Conservation (phyloP, 805 yeast genomes). For the Metschnikowia gelsemii region DNA sequence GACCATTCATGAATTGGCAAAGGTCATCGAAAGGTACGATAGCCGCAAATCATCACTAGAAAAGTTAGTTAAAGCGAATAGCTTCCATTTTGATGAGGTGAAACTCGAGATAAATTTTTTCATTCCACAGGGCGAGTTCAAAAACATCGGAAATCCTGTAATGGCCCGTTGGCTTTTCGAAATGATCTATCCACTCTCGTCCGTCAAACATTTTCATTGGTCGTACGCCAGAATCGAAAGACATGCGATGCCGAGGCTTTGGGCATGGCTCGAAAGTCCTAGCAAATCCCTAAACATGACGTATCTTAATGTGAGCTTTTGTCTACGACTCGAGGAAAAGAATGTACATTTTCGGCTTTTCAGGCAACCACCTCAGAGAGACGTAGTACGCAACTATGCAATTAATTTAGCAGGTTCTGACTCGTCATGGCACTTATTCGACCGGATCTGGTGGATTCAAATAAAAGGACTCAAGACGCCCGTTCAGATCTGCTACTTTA, state of each 20-base stretch:
- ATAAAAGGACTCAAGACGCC: neutral
- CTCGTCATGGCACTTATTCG: constrained; percentile 14
- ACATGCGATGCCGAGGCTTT: constrained; percentile 29
- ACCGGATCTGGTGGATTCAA: constrained; percentile 20
- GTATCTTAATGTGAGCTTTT: constrained; percentile 14
- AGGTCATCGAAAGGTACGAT: constrained; percentile 8
- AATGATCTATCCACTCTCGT: constrained; percentile 28
- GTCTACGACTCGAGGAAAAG: neutral
- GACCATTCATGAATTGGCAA: constrained; percentile 13
- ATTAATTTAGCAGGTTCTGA: neutral
- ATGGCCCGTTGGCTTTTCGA: constrained; percentile 33
- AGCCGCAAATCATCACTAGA: constrained; percentile 1
- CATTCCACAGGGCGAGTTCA: constrained; percentile 1
- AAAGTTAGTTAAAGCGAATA: neutral
- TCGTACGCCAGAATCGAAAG: constrained; percentile 39
- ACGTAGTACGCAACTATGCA: neutral
- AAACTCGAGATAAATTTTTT: neutral
- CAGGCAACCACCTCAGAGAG: constrained; percentile 11
- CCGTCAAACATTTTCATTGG: constrained; percentile 40
- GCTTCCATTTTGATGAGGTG: constrained; percentile 1
- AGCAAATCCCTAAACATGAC: constrained; percentile 3
- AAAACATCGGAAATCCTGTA: constrained; percentile 9
- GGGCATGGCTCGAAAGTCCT: constrained; percentile 5
- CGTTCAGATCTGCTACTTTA: constrained; percentile 2
- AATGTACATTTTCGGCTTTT: constrained; percentile 4